These are phyloP conservation scores for Datura wrightii DNA, from an alignment of 257 asterid genomes.

Conservation along the genomic window DNA sequence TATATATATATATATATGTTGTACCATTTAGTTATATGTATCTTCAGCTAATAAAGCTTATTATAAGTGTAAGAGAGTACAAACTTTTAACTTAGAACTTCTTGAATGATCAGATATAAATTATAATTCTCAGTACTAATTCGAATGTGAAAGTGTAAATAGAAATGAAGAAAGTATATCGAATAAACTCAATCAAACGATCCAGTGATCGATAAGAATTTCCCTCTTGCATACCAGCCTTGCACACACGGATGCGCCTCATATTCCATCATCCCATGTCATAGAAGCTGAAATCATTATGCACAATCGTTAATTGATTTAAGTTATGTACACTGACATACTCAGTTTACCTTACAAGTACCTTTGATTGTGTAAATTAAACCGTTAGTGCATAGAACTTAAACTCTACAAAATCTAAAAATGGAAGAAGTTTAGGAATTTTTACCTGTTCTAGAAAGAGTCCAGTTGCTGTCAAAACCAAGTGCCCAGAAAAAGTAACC, in stretches of 20 bases:
- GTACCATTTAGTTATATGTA: not conserved
- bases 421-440: not conserved
- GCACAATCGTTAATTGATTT: not conserved
- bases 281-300: slow-evolving; percentile 52
- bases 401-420: not conserved
- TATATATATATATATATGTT: not conserved
- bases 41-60: slow-evolving; percentile 11
- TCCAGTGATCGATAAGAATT: not conserved
- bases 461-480: slow-evolving; percentile 64
- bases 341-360: too few relatives aligned
- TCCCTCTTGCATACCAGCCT: not conserved
- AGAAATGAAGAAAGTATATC: not conserved
- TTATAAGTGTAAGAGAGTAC: not conserved
- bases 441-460: slow-evolving; percentile 64
- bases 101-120: not conserved
- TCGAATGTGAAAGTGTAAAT: not conserved
- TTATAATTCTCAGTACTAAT: not conserved
- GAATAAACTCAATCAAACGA: slow-evolving; percentile 7
- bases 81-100: not conserved
- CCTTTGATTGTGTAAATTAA: too few relatives aligned
- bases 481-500: slow-evolving; percentile 83
- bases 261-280: slow-evolving; percentile 60
- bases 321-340: too few relatives aligned
- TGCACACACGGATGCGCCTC: slow-evolving; percentile 30
- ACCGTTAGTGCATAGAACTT: too few relatives aligned